Evolutionary conservation across 345 rosid species (phyloP).

Genomic region (Eucalyptus marginata): DNA sequence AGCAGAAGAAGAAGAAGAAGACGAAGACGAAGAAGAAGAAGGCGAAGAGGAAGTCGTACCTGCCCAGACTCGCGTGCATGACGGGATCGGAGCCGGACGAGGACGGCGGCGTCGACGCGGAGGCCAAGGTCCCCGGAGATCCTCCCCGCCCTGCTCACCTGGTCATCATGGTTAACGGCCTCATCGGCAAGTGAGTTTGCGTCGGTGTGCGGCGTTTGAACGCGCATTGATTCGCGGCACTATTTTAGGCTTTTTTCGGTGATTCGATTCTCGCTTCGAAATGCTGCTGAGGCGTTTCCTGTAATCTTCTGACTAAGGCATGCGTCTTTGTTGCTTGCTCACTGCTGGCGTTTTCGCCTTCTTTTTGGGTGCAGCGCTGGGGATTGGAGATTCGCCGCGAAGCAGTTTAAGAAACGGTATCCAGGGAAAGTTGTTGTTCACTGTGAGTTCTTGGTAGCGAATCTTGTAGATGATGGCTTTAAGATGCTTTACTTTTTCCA

Average conservation of each 20-base stretch:
- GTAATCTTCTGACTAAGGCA: not conserved
- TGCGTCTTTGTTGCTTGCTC: not conserved
- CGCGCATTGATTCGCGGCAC: not conserved
- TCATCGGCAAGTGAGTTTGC: conserved; percentile 55
- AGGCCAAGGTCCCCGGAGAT: conserved; percentile 28
- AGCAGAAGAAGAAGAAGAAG: not conserved
- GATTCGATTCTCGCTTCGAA: not conserved
- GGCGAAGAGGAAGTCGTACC: not conserved
- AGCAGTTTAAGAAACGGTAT: conserved; percentile 49
- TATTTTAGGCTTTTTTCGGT: not conserved
- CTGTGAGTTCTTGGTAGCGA: conserved; percentile 29
- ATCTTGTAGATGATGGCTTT: not conserved
- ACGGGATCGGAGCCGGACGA: conserved; percentile 19
- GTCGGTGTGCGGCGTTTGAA: not conserved
- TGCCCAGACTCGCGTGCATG: conserved; percentile 41
- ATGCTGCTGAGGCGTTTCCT: not conserved
- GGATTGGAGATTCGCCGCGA: conserved; percentile 73
- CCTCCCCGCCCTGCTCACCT: conserved; percentile 44
- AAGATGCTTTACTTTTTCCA: not conserved
- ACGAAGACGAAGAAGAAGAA: not conserved
- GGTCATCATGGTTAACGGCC: conserved; percentile 78
- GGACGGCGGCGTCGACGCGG: conserved; percentile 37
- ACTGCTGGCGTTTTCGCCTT: not conserved
- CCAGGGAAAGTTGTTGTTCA: conserved; percentile 55
- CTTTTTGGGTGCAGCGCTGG: conserved; percentile 27